phyloP scores from a whole-genome alignment of 164 flowering plant species.

The Houttuynia cordata region DNA sequence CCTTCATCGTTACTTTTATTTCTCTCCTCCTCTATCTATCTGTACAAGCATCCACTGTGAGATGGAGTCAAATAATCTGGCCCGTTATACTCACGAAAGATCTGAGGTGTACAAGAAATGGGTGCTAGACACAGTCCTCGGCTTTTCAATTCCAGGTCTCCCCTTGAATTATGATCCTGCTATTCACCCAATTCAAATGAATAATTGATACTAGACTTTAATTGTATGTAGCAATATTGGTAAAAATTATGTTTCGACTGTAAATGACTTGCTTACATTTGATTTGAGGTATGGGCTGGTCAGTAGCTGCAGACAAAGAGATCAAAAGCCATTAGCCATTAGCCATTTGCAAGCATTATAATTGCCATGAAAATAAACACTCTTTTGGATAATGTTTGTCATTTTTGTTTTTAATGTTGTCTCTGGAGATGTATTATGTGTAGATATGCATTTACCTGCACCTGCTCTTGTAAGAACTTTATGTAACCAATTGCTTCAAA shows the following conservation, averaged over 20 bases:
- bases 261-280: slow-evolving; percentile 26
- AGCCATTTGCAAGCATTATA: too few species aligned
- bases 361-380: too few species aligned
- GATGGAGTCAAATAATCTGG: slow-evolving; percentile 64
- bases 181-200: not conserved
- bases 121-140: slow-evolving; percentile 66
- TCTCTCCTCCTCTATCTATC: slow-evolving; percentile 17
- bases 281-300: slow-evolving; percentile 56
- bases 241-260: not conserved
- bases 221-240: not conserved
- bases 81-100: slow-evolving; percentile 44
- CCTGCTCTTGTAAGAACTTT: slow-evolving; percentile 55
- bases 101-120: slow-evolving; percentile 44
- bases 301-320: slow-evolving; percentile 28
- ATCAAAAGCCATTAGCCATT: not conserved
- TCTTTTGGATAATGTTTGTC: too few species aligned
- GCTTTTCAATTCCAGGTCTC: slow-evolving; percentile 36
- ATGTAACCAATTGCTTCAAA: slow-evolving; percentile 53
- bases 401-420: too few species aligned
- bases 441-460: slow-evolving; percentile 29
- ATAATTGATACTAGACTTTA: not conserved
- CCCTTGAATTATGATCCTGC: slow-evolving; percentile 37
- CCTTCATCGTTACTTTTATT: too few species aligned
- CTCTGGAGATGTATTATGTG: too few species aligned
- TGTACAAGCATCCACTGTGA: slow-evolving; percentile 53